These are phyloP conservation scores for Linnemannia schmuckeri DNA, from an alignment of 192 early-diverging fungal species.

Conservation along the genomic window DNA sequence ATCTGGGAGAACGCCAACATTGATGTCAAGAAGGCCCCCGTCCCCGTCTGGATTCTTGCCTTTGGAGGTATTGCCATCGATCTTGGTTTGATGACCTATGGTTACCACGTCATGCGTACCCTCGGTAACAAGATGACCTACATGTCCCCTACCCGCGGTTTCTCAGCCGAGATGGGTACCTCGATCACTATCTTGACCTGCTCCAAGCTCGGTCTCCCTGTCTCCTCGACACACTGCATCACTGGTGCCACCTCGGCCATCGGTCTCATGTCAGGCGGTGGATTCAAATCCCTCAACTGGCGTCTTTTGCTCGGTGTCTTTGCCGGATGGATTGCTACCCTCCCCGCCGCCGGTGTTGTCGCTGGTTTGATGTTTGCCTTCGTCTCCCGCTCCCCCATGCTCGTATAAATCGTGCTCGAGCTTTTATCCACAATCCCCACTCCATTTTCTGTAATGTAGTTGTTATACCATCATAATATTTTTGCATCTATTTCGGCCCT, in stretches of 20 bases:
- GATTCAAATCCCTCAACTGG: conserved; percentile 81
- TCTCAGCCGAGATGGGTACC: conserved; percentile 83
- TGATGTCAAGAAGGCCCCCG: conserved; percentile 64
- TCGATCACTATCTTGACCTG: conserved; percentile 85
- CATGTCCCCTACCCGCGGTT: conserved; percentile 84
- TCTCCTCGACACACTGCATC: conserved; percentile 89
- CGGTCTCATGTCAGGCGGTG: conserved; percentile 75
- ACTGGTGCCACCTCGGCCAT: conserved; percentile 81
- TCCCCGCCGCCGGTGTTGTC: conserved; percentile 76
- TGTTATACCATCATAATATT: conserved; percentile 1
- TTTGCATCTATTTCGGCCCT: background rate
- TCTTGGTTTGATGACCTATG: conserved; percentile 79
- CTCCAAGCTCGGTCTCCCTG: conserved; percentile 82
- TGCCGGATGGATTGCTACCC: conserved; percentile 81
- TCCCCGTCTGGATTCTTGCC: conserved; percentile 83
- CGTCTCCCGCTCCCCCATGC: conserved; percentile 62
- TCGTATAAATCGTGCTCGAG: background rate
- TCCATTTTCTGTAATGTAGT: background rate
- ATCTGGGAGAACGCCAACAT: conserved; percentile 71
- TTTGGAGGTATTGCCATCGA: conserved; percentile 83
- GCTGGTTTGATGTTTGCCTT: conserved; percentile 79
- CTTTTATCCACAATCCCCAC: background rate
- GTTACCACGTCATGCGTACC: conserved; percentile 82
- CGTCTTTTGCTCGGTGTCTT: conserved; percentile 72
- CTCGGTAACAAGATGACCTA: conserved; percentile 90